Percentiles rank a stretch among this genome's conserved stretches.
Conservation (phyloP, 2,329 filamentous ascomycete genomes). For the Verticillium dahliae region DNA sequence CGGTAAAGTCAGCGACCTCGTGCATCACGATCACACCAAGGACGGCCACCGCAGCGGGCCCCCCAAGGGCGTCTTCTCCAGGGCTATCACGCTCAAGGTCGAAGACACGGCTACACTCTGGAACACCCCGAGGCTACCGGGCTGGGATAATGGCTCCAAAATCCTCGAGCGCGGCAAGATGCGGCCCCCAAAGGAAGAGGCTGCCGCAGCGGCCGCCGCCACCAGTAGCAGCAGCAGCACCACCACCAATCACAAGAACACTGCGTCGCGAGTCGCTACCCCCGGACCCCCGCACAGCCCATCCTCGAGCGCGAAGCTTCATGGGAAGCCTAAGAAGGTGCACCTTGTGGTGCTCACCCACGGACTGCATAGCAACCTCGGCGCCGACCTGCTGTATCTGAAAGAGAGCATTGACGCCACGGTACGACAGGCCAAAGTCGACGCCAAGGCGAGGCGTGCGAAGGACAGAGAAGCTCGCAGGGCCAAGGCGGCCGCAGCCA, state of each 20-base stretch:
- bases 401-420: conserved; percentile 95
- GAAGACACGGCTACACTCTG: conserved; percentile 87
- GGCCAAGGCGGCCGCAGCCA: conserved; percentile 6
- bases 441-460: conserved; percentile 56
- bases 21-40: conserved; percentile 47
- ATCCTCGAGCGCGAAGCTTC: conserved; percentile 2
- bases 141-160: conserved; percentile 41
- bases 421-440: conserved; percentile 64
- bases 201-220: conserved; percentile 13
- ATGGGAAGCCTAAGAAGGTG: conserved; percentile 64
- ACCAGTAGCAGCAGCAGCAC: conserved; percentile 17
- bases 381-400: conserved; percentile 92
- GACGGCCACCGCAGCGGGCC: conserved; percentile 50
- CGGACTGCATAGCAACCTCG: conserved; percentile 90
- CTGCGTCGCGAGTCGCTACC: conserved; percentile 6
- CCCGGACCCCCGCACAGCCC: not conserved
- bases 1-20: conserved; percentile 71
- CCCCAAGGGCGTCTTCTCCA: conserved; percentile 74
- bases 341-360: conserved; percentile 92
- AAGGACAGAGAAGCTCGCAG: conserved; percentile 33
- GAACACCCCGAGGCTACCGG: conserved; percentile 82
- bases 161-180: conserved; percentile 18
- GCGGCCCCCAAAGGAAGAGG: conserved; percentile 17
- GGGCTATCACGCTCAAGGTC: conserved; percentile 68
- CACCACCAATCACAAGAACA: conserved; percentile 16